Conservation (phyloP, 2,329 filamentous ascomycete genomes). For the Arthrobotrys megalospora region DNA sequence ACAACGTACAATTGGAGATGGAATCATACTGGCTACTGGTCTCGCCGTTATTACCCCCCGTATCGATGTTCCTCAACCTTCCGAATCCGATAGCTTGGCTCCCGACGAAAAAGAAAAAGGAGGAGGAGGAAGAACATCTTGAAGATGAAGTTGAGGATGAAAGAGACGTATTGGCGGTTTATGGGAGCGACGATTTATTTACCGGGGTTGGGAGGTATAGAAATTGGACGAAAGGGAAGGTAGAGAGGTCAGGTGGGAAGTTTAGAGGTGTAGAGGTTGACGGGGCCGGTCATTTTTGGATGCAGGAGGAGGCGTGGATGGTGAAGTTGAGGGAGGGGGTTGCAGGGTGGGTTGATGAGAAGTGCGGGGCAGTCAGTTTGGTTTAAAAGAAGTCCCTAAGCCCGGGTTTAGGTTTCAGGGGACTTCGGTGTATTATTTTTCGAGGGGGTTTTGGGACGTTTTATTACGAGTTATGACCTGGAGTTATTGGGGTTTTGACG, state of each 20-base stretch:
- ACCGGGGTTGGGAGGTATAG: constrained; percentile 77
- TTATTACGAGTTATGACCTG: no score
- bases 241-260: constrained; percentile 59
- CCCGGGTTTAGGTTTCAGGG: no score
- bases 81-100: constrained; percentile 51
- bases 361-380: not conserved
- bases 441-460: not conserved
- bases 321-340: constrained; percentile 66
- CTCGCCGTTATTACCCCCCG: constrained; percentile 66
- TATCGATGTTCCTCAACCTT: constrained; percentile 67
- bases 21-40: constrained; percentile 51
- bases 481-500: no score
- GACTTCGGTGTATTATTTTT: not conserved
- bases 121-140: constrained; percentile 54
- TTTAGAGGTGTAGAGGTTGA: constrained; percentile 69
- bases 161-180: constrained; percentile 76
- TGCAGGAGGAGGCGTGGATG: constrained; percentile 70
- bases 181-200: constrained; percentile 82
- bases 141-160: constrained; percentile 21
- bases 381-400: constrained; percentile 1
- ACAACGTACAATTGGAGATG: constrained; percentile 35
- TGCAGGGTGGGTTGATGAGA: constrained; percentile 63
- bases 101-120: constrained; percentile 34
- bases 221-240: constrained; percentile 75
- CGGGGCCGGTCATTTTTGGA: constrained; percentile 75